Base-by-base conservation (phyloP, 108 stramenopile genomes). In the Pseudonitzschia multistriata region DNA sequence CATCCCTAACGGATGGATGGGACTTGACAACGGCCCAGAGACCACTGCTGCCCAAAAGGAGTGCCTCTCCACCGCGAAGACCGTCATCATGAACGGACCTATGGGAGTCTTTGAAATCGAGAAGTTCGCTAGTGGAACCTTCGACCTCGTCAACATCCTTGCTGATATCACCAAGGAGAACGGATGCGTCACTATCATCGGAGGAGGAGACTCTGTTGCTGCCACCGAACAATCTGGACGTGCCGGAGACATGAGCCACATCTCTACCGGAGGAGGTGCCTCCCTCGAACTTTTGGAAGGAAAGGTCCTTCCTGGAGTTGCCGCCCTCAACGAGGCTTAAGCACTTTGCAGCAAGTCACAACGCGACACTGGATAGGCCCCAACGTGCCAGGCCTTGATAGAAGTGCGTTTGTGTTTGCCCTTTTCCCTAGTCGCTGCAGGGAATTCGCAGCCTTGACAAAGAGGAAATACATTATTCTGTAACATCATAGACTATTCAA, bases 1-100 rank as follows among this genome's bases (percentile, higher is more conserved):
- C 67, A 98, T 99, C 81, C 98, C 98, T 55, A 98, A 96, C 45
- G 98, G 97, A 35, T 99, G 99, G 99, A 97, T 98, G 98, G 99
- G 99, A 68, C 92, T 99, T 64, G 99, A 99, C 83, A 95, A 96
- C 76, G 99, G 99, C 31, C 96, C 97, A 31, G 79, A 87, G 36
- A 85, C 97, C 64, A 90, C 88, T 70, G 76, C 79, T 57, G 80
- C 79, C 62, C 95, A 97, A 72, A 90, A 96, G 77, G 93, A 94
- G 57, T 93, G 86, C 67, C 79, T 98, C 39, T 77, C 87, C 48
- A 72, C 79, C 62, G 96, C 95, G 88, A 92, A 96, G 82, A 98
- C 97, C 47, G 81, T 98, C 79, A 94, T 98, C 83, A 98, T 97
- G 97, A 99, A 99, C 88, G 99, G 99, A 69, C 99, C 99, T 56